Evolutionary conservation across 1,284 basidiomycete genomes (phyloP), one percentile per base, ranked within the genome.

Genomic region (Boletus austroedulis): DNA sequence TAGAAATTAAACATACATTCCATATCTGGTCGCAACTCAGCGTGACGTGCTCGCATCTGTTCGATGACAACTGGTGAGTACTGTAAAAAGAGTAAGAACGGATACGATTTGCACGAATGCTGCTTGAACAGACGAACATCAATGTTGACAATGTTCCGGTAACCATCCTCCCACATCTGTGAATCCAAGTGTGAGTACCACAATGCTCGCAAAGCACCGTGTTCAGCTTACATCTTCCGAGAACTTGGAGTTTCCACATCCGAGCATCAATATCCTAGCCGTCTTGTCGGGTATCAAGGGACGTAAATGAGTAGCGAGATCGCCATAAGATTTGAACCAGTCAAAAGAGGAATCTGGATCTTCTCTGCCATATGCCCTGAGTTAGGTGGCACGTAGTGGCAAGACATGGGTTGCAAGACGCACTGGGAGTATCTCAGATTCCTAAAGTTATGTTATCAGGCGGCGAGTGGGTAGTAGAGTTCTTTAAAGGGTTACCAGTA

Each of bases 91-190:
- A n/a, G 38, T 59, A 50, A 64, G 53, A 61, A 43, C 5, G 23
- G 26, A 21, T n/a, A 14, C 32, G 14, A 17, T 12, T 23, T 14
- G 21, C 14, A 44, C 11, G 6, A 23, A 26, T 23, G 36, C 7
- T 24, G 2, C 5, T 14, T 21, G 23, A 53, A 44, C 38, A 1
- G 45, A 59, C 84, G 62, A 58, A 93, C 92, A 68, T 96, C 94
- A 24, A 88, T 77, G 68, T 95, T 96, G 63, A 90, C 83, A 58
- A 97, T 90, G 63, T 90, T 86, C 60, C 78, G 83, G 72, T 91
- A 96, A 1, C 92, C 94, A 64, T 92, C 90, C 63, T 94, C 90
- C 76, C 92, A 96, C 90, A 96, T 92, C 90, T 93, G 57, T 15
- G 2, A 50, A 7, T 24, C 17, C 15, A 41, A 26, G 28, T 53